phyloP scores from a whole-genome alignment of 2,329 filamentous ascomycete genomes.

The Fusarium sororula region DNA sequence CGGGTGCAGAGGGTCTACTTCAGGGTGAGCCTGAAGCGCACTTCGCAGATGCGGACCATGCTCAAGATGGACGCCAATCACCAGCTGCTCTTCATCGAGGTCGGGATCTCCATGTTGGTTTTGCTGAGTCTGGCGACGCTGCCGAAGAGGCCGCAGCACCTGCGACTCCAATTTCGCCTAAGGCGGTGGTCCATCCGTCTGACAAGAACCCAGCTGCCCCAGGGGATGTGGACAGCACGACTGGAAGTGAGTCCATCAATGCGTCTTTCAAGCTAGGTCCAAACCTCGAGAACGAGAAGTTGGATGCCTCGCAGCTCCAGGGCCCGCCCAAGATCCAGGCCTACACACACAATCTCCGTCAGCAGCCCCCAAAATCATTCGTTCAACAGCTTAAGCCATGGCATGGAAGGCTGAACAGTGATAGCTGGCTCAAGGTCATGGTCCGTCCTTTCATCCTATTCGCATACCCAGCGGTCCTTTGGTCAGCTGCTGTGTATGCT shows the following conservation, averaged over 20 bases:
- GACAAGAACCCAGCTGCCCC: not conserved
- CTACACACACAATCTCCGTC: slow-evolving; percentile 78
- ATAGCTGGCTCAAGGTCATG: slow-evolving; percentile 82
- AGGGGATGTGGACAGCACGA: slow-evolving; percentile 1
- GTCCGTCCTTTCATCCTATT: slow-evolving; percentile 85
- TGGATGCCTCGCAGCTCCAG: slow-evolving; percentile 49
- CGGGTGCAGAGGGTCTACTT: not conserved
- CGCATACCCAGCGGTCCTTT: slow-evolving; percentile 87
- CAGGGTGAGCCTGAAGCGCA: slow-evolving; percentile 46
- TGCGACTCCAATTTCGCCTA: not conserved
- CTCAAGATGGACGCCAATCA: slow-evolving; percentile 9
- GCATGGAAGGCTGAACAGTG: slow-evolving; percentile 79
- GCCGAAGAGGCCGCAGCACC: not conserved
- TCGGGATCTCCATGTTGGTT: slow-evolving; percentile 64
- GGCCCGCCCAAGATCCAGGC: slow-evolving; percentile 49
- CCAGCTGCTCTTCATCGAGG: slow-evolving; percentile 24
- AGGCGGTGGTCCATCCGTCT: not conserved
- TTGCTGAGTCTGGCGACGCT: slow-evolving; percentile 49
- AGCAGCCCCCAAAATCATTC: slow-evolving; percentile 75
- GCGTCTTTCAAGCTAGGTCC: slow-evolving; percentile 40
- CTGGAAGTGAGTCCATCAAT: slow-evolving; percentile 35
- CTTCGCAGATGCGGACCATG: slow-evolving; percentile 63
- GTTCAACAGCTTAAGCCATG: slow-evolving; percentile 77
- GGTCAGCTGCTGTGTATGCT: slow-evolving; percentile 85
- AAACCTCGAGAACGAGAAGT: slow-evolving; percentile 55